phyloP scores from a whole-genome alignment of 2,329 filamentous ascomycete genomes.

The Neonectria magnoliae region DNA sequence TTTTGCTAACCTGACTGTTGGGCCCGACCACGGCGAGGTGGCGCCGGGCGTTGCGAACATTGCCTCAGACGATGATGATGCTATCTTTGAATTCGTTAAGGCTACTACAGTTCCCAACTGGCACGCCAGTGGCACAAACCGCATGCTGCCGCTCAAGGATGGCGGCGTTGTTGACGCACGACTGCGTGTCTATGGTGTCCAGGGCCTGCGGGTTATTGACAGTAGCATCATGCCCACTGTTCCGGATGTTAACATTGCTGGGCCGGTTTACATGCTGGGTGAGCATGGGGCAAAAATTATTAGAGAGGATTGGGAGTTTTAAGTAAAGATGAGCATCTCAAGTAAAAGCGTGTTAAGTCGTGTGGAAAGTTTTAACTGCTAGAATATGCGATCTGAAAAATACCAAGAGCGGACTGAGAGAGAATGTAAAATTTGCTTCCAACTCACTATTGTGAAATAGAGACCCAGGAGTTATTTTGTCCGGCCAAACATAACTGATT shows the following conservation, averaged over 20 bases:
- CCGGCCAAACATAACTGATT: no score
- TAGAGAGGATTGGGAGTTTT: slow-evolving; percentile 7
- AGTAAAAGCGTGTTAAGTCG: no score
- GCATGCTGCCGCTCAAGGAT: background rate
- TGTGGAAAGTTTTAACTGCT: no score
- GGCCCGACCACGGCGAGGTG: slow-evolving; percentile 39
- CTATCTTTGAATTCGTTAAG: slow-evolving; percentile 40
- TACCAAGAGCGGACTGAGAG: no score
- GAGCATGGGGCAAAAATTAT: slow-evolving; percentile 11
- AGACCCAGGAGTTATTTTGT: no score
- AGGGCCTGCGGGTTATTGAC: slow-evolving; percentile 4
- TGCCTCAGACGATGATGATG: slow-evolving; percentile 37
- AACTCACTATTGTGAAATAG: no score
- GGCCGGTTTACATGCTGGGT: slow-evolving; percentile 9
- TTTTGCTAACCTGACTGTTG: slow-evolving; percentile 38
- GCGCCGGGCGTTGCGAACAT: slow-evolving; percentile 32
- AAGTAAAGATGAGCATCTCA: background rate
- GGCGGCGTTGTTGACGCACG: slow-evolving; percentile 5
- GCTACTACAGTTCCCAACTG: background rate
- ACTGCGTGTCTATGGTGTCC: slow-evolving; percentile 5
- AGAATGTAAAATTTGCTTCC: no score
- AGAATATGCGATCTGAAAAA: no score
- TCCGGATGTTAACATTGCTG: slow-evolving; percentile 10
- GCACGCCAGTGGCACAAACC: background rate
- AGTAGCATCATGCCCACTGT: slow-evolving; percentile 3